phyloP scores from a whole-genome alignment of 441 rosid genomes.

The Adansonia grandidieri region DNA sequence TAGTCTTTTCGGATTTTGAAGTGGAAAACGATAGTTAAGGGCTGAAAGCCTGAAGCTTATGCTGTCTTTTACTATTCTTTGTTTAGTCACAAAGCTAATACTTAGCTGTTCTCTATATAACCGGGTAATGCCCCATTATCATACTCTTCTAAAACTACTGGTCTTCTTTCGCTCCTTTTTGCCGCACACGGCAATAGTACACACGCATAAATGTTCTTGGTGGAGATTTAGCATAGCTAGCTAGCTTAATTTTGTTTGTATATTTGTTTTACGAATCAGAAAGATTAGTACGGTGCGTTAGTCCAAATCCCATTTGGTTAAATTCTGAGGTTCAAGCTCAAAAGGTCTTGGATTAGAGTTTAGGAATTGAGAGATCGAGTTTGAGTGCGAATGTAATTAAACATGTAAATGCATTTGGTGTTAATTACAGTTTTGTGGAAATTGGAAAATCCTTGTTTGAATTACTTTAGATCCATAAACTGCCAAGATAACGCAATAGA shows the following conservation, averaged over 20 bases:
- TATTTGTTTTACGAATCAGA: background rate
- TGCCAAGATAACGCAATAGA: background rate
- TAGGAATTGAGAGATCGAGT: background rate
- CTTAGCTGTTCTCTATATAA: background rate
- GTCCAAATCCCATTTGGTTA: background rate
- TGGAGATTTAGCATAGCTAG: background rate
- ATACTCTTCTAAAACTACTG: background rate
- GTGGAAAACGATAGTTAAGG: constrained; percentile 18
- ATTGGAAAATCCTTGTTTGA: background rate
- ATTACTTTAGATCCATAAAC: background rate
- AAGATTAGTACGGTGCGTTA: background rate
- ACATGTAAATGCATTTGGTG: background rate
- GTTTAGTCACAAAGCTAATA: background rate
- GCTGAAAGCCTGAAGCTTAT: no score
- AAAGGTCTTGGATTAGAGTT: background rate
- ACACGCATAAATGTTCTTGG: background rate
- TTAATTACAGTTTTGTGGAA: background rate
- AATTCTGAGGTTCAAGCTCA: background rate
- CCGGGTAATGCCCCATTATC: background rate
- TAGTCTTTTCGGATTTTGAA: background rate
- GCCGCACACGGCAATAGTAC: background rate
- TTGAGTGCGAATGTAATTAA: background rate
- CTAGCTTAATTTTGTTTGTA: background rate
- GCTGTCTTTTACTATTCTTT: background rate
- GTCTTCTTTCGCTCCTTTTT: background rate